Percentiles rank a stretch among this genome's conserved stretches.
These are phyloP conservation scores for Lentinula guzmanii DNA, from an alignment of 768 basidiomycete species.

Conservation along the genomic window DNA sequence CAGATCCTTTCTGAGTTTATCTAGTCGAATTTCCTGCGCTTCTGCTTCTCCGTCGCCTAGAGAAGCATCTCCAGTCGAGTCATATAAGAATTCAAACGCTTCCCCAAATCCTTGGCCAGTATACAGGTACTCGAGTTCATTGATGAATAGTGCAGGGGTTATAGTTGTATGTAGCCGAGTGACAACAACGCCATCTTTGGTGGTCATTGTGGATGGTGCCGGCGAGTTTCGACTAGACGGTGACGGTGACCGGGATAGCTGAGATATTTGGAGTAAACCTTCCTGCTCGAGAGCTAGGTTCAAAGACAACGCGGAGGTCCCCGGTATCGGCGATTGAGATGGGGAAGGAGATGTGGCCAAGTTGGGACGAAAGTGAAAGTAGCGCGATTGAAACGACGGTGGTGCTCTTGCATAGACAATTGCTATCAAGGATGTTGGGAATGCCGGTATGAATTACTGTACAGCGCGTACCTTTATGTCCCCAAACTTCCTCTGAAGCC, in stretches of 20 bases:
- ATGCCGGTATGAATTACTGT: neutral
- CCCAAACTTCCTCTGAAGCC: constrained; percentile 65
- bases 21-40: constrained; percentile 43
- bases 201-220: constrained; percentile 32
- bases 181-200: constrained; percentile 32
- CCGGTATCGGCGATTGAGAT: constrained; percentile 38
- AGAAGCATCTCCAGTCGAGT: constrained; percentile 33
- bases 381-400: constrained; percentile 84
- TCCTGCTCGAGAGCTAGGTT: constrained; percentile 18
- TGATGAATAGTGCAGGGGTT: constrained; percentile 77
- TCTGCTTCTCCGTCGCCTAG: constrained; percentile 35
- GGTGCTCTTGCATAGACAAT: constrained; percentile 94
- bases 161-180: constrained; percentile 63
- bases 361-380: constrained; percentile 63
- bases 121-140: constrained; percentile 92
- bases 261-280: constrained; percentile 25
- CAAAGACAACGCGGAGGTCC: constrained; percentile 59
- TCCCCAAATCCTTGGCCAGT: constrained; percentile 87
- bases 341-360: constrained; percentile 47
- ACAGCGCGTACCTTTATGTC: constrained; percentile 74
- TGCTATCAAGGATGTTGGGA: constrained; percentile 38
- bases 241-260: constrained; percentile 35
- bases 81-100: constrained; percentile 84
- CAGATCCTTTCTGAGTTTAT: constrained; percentile 60
- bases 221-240: constrained; percentile 35